Percentiles rank a stretch among this genome's conserved stretches.
These are phyloP conservation scores for Vanilla planifolia DNA, from an alignment of 106 monocot genomes.

Conservation along the genomic window DNA sequence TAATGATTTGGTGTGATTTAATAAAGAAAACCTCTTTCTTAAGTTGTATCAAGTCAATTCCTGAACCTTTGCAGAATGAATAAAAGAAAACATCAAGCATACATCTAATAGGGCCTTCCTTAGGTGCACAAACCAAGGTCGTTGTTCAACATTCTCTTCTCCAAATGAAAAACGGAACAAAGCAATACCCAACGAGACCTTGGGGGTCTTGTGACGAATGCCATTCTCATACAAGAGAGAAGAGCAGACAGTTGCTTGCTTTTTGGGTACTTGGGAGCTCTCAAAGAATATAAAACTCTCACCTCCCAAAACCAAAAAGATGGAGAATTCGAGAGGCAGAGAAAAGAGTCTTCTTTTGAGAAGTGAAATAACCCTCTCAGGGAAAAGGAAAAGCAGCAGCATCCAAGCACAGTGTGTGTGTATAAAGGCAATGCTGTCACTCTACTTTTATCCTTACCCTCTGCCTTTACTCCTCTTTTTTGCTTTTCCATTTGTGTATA, in stretches of 20 bases:
- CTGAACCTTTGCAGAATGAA: no score
- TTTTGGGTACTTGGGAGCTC: not conserved
- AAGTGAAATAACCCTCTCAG: no score
- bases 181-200: no score
- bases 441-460: not conserved
- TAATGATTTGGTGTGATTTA: no score
- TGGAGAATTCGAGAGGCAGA: not conserved
- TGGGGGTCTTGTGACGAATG: no score
- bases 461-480: not conserved
- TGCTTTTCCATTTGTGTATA: not conserved
- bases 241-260: not conserved
- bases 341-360: slow-evolving; percentile 1
- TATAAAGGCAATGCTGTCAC: slow-evolving; percentile 1
- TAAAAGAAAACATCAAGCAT: no score
- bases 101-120: no score
- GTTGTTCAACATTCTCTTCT: no score
- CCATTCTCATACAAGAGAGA: not conserved
- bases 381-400: not conserved
- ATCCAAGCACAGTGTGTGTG: not conserved
- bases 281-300: not conserved
- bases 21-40: no score
- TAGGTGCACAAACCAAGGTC: no score
- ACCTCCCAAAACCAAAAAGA: not conserved
- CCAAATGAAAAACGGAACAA: no score
- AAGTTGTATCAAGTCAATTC: no score